A percentile compares a stretch with the other conserved stretches of the same genome.
phyloP scores from a whole-genome alignment of 805 yeast genomes.

The Candida oleophila region DNA sequence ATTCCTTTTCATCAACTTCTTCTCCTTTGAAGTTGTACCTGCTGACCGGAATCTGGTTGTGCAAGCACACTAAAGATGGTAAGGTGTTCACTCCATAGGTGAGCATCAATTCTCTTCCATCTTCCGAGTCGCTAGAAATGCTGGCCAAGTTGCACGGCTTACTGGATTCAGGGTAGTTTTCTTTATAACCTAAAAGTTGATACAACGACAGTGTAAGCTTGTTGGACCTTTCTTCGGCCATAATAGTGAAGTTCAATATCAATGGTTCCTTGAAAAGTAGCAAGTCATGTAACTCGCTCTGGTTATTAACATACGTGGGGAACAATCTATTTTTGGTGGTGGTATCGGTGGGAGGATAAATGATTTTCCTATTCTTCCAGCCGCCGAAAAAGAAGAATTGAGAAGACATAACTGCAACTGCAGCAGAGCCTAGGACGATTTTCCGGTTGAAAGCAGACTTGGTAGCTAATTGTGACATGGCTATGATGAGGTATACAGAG shows the following conservation, averaged over 20 bases:
- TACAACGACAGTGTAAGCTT: slow-evolving; percentile 61
- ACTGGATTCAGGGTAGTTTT: slow-evolving; percentile 36
- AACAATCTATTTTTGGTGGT: slow-evolving; percentile 40
- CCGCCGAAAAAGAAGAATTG: slow-evolving; percentile 10
- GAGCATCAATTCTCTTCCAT: slow-evolving; percentile 54
- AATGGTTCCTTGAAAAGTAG: slow-evolving; percentile 58
- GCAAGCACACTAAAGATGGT: slow-evolving; percentile 67
- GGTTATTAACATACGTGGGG: slow-evolving; percentile 47
- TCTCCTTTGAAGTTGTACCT: slow-evolving; percentile 21
- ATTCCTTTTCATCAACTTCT: slow-evolving; percentile 25
- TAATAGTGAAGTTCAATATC: slow-evolving; percentile 66
- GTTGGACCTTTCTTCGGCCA: slow-evolving; percentile 63
- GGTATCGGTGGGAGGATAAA: slow-evolving; percentile 44
- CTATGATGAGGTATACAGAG: neutral
- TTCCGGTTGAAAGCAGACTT: neutral
- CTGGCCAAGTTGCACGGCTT: slow-evolving; percentile 63
- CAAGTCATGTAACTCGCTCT: slow-evolving; percentile 57
- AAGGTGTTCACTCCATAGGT: slow-evolving; percentile 55
- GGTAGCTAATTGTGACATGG: slow-evolving; percentile 5
- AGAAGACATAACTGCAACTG: slow-evolving; percentile 7
- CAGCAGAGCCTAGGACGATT: slow-evolving; percentile 6
- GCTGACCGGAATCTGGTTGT: slow-evolving; percentile 58
- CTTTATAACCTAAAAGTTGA: slow-evolving; percentile 21
- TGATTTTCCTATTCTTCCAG: slow-evolving; percentile 6
- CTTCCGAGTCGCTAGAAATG: slow-evolving; percentile 67